phyloP scores from a whole-genome alignment of 306 rosid species.

The Malus asiatica region DNA sequence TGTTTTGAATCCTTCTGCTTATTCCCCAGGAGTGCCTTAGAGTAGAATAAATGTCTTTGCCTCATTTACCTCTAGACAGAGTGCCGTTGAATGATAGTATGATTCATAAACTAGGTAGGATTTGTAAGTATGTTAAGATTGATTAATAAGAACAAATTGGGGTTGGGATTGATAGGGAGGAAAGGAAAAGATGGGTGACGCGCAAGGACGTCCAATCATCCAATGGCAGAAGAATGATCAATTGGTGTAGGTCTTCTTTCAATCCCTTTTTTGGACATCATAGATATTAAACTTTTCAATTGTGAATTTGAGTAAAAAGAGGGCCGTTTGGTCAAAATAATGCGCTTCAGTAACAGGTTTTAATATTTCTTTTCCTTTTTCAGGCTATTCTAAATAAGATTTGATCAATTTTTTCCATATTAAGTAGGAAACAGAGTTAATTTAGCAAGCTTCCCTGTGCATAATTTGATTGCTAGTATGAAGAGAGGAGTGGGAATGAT shows the following conservation, averaged over 20 bases:
- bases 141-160: slow-evolving; percentile 57
- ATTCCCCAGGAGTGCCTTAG: background rate
- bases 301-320: slow-evolving; percentile 5
- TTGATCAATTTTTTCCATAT: background rate
- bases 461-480: background rate
- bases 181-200: slow-evolving; percentile 89
- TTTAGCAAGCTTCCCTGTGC: background rate
- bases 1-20: background rate
- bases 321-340: background rate
- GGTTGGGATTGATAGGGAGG: slow-evolving; percentile 79
- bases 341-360: background rate
- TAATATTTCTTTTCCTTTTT: background rate
- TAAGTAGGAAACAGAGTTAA: background rate
- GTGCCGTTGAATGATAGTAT: slow-evolving; percentile 19
- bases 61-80: slow-evolving; percentile 2
- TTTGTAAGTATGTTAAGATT: slow-evolving; percentile 36
- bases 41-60: background rate
- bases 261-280: slow-evolving; percentile 23
- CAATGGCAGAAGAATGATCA: slow-evolving; percentile 55
- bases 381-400: background rate
- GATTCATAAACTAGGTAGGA: slow-evolving; percentile 37
- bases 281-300: slow-evolving; percentile 12
- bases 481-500: background rate
- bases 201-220: slow-evolving; percentile 43
- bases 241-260: slow-evolving; percentile 54